Evolutionary conservation across 2,329 filamentous ascomycete genomes (phyloP).

Genomic region (Truncatella angustata): DNA sequence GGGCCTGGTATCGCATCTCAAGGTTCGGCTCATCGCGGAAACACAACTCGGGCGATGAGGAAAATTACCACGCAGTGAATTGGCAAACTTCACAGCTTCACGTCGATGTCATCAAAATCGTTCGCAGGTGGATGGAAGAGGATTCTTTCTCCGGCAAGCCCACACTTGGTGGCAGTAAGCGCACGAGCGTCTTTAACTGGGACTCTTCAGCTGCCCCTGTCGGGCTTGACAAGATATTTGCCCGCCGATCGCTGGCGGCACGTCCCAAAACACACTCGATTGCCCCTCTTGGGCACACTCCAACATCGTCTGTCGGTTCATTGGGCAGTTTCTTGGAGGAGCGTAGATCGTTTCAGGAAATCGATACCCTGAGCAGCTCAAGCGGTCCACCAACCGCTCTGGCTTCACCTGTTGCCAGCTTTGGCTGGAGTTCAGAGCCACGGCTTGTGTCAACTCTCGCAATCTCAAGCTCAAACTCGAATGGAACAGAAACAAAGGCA

Average conservation of each 20-base stretch:
- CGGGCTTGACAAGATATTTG: conserved; percentile 45
- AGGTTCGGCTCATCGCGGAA: conserved; percentile 57
- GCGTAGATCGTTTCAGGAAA: background rate
- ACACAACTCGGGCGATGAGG: conserved; percentile 55
- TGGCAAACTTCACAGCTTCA: conserved; percentile 57
- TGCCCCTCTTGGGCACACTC: conserved; percentile 14
- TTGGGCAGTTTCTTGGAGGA: background rate
- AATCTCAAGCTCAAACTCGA: background rate
- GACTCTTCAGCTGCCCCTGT: conserved; percentile 51
- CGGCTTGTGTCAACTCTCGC: background rate
- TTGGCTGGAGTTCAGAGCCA: conserved; percentile 21
- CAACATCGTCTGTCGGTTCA: conserved; percentile 1
- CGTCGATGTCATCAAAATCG: conserved; percentile 53
- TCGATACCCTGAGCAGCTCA: conserved; percentile 1
- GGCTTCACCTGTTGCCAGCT: conserved; percentile 15
- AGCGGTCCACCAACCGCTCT: too few species aligned
- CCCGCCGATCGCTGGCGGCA: conserved; percentile 29
- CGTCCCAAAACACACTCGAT: conserved; percentile 23
- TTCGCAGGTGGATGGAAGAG: conserved; percentile 66
- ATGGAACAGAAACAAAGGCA: background rate
- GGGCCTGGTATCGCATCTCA: conserved; percentile 64
- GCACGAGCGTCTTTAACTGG: conserved; percentile 60
- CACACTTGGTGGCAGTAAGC: conserved; percentile 40
- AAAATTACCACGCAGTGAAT: conserved; percentile 56
- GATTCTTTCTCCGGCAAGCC: conserved; percentile 55